Evolutionary conservation across 176 grass and related monocot genomes (phyloP).

Genomic region (Elaeis guineensis): DNA sequence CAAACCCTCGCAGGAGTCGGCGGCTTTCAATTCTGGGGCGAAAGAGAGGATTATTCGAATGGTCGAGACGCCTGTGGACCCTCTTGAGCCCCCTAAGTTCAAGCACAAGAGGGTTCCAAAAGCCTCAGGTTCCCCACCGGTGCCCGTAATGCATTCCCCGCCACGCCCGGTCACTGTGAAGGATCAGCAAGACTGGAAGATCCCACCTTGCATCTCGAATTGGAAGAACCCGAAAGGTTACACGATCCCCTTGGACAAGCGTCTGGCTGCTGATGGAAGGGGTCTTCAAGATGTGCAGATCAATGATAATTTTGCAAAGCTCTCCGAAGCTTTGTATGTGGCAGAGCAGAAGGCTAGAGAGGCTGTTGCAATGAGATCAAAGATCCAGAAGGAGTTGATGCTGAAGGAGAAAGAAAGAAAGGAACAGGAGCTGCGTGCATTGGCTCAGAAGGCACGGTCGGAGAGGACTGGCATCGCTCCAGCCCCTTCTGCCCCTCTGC

Average conservation of each 20-base stretch:
- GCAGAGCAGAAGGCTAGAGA: constrained; percentile 97
- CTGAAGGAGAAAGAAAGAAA: constrained; percentile 94
- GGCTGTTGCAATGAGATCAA: constrained; percentile 88
- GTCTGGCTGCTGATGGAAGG: constrained; percentile 83
- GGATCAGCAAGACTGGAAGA: constrained; percentile 99
- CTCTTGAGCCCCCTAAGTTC: constrained; percentile 93
- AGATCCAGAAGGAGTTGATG: constrained; percentile 82
- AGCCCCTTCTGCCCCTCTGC: constrained; percentile 14
- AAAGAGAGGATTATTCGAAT: constrained; percentile 93
- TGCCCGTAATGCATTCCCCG: constrained; percentile 87
- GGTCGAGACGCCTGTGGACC: constrained; percentile 65
- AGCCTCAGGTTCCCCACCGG: constrained; percentile 69
- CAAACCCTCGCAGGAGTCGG: constrained; percentile 87
- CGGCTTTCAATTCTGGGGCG: constrained; percentile 91
- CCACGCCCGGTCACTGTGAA: constrained; percentile 92
- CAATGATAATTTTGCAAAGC: constrained; percentile 95
- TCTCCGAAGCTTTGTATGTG: constrained; percentile 87
- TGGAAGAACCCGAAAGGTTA: constrained; percentile 99
- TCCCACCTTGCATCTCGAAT: constrained; percentile 96
- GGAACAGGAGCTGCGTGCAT: constrained; percentile 83
- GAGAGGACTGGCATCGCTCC: constrained; percentile 84
- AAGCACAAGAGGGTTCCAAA: constrained; percentile 93
- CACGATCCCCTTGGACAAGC: constrained; percentile 90
- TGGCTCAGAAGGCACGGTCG: constrained; percentile 85
- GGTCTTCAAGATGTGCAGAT: constrained; percentile 96